These are phyloP conservation scores for Asterochloris erici DNA, from an alignment of 139 green algal species.

Conservation along the genomic window DNA sequence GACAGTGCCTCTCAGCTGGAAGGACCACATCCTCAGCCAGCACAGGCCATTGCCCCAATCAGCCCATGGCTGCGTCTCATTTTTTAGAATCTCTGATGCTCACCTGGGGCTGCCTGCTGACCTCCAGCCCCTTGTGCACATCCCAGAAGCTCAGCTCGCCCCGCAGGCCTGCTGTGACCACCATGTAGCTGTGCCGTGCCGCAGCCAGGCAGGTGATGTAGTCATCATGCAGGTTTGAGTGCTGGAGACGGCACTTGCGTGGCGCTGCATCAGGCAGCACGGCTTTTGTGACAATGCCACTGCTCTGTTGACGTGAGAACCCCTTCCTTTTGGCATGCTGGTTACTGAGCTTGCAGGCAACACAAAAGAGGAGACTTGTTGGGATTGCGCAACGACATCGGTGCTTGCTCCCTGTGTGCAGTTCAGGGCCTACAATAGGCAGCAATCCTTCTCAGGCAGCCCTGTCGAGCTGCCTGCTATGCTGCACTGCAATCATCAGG, in stretches of 20 bases:
- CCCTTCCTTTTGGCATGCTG: neutral
- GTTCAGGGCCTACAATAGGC: no score
- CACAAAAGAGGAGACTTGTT: neutral
- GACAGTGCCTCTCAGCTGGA: neutral
- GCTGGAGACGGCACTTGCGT: slow-evolving; percentile 4
- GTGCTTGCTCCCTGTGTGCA: neutral
- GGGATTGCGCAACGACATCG: neutral
- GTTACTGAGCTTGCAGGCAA: neutral
- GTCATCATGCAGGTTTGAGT: slow-evolving; percentile 26
- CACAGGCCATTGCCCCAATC: neutral
- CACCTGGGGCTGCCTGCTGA: neutral
- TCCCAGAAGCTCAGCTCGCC: slow-evolving; percentile 48
- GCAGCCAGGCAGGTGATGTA: slow-evolving; percentile 41
- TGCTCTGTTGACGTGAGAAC: neutral
- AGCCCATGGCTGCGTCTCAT: neutral
- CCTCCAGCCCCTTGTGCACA: slow-evolving; percentile 10
- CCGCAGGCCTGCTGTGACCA: slow-evolving; percentile 36
- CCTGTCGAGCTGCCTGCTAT: no score
- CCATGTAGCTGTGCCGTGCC: neutral
- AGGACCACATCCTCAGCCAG: neutral
- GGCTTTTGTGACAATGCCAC: neutral
- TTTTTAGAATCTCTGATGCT: neutral
- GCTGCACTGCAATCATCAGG: no score
- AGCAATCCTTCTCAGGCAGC: no score
- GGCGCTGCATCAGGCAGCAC: neutral